Evolutionary conservation across 306 rosid genomes (phyloP), one percentile per base, ranked within the genome.

Genomic region (Ormosia semicastrata): DNA sequence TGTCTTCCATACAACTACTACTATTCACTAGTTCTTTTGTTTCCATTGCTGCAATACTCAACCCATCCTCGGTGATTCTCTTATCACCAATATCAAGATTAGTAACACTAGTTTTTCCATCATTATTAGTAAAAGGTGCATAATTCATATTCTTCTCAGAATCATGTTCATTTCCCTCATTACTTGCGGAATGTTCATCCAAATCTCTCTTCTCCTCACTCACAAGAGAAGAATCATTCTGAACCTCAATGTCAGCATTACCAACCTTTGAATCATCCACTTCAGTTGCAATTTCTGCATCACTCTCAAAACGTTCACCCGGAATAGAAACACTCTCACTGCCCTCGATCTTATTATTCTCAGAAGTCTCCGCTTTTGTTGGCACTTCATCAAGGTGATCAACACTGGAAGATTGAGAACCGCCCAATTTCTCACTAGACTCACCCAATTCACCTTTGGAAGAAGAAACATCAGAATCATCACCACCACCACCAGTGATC

Each of bases 391-490:
- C 87, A 8, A 81, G 53, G 47, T 59, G n/a, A 15, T 67, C 46
- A 39, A 40, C 73, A 34, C 8, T 47, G 17, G 80, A 56, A 72
- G 77, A 46, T 58, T 33, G 87, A 52, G 41, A 80, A 74, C 60
- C 33, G 6, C 57, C 76, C 3, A 64, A 29, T 67, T 78, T 89
- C 56, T 80, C 88, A 52, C 71, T 32, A 70, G 41, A 10, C 11
- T 47, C 87, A 9, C 81, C 78, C 52, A 76, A 73, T 57, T 87
- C 92, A 68, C 73, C 75, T 40, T 66, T 88, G 1, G 86, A 81
- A 81, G 89, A 85, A 64, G 41, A 74, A 75, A 88, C 93, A 30
- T 87, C 82, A 29, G 73, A 85, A 15, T 73, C 89, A 12, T 15
- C 68, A 73, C 14, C 79, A 4, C 50, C 82, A 32, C 39, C 50